Conservation (phyloP, 768 basidiomycete genomes). For the Chlorophyllum brunneum region DNA sequence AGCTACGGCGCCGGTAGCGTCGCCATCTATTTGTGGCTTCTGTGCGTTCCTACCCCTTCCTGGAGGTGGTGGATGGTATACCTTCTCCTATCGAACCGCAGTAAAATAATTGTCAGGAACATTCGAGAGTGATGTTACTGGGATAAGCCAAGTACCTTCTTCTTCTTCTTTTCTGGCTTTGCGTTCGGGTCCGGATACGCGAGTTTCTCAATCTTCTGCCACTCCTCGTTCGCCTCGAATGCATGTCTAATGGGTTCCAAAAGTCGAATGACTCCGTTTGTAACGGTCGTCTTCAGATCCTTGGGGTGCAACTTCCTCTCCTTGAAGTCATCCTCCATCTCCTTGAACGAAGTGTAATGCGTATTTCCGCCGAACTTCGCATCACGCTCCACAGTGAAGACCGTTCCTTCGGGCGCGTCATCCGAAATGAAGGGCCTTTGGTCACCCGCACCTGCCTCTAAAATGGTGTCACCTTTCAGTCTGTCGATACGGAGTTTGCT, state of each 20-base stretch:
- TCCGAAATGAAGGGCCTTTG: slow-evolving; percentile 59
- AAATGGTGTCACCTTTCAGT: slow-evolving; percentile 42
- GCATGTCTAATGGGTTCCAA: slow-evolving; percentile 78
- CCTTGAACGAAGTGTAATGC: slow-evolving; percentile 67
- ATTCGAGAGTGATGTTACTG: neutral
- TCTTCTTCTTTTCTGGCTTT: slow-evolving; percentile 61
- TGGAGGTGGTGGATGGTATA: slow-evolving; percentile 80
- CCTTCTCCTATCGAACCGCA: slow-evolving; percentile 65
- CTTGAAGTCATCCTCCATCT: slow-evolving; percentile 71
- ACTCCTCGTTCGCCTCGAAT: slow-evolving; percentile 76
- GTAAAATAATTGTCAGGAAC: neutral
- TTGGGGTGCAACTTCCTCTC: slow-evolving; percentile 80
- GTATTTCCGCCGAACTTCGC: slow-evolving; percentile 78
- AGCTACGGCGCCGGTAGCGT: neutral
- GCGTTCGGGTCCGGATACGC: slow-evolving; percentile 83
- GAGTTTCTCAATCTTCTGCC: slow-evolving; percentile 67
- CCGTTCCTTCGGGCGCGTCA: slow-evolving; percentile 74
- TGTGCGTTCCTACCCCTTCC: slow-evolving; percentile 66
- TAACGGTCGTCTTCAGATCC: slow-evolving; percentile 81
- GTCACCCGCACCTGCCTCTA: slow-evolving; percentile 47
- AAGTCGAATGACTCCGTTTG: slow-evolving; percentile 67
- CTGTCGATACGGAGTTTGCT: slow-evolving; percentile 69
- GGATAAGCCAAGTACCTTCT: slow-evolving; percentile 44
- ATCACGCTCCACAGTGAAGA: slow-evolving; percentile 76
- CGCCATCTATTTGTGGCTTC: slow-evolving; percentile 17